phyloP scores from a whole-genome alignment of 2,329 filamentous ascomycete genomes.

The Diaporthe australafricana region DNA sequence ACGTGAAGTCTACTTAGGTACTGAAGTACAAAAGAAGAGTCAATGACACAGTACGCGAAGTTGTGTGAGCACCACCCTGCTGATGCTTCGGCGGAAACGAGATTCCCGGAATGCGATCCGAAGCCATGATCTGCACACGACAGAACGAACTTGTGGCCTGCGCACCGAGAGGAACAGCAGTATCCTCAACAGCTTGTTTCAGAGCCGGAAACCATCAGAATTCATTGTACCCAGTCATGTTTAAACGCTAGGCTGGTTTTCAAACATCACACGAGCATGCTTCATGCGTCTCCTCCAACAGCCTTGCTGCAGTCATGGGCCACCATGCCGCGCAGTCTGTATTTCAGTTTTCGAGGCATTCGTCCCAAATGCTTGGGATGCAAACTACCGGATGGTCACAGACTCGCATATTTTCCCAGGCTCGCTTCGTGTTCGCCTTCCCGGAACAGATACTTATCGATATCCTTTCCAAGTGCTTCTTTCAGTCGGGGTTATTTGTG shows the following conservation, averaged over 20 bases:
- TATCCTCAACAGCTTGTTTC: background rate
- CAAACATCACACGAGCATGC: background rate
- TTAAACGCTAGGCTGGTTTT: constrained; percentile 1
- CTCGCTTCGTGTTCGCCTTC: background rate
- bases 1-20: too few species aligned
- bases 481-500: background rate
- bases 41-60: background rate
- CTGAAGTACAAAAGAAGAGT: background rate
- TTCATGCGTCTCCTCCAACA: background rate
- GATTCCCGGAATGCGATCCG: background rate
- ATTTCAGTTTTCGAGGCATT: background rate
- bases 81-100: background rate
- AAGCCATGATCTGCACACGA: background rate
- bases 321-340: constrained; percentile 3
- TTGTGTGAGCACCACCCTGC: background rate
- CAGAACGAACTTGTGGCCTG: background rate
- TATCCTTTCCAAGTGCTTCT: background rate
- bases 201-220: background rate
- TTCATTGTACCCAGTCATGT: background rate
- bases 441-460: background rate
- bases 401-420: background rate
- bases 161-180: background rate
- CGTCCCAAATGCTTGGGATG: background rate
- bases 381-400: background rate
- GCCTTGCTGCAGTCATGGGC: background rate